Conservation (phyloP, 2,329 filamentous ascomycete genomes). For the Metarhizium guizhouense region DNA sequence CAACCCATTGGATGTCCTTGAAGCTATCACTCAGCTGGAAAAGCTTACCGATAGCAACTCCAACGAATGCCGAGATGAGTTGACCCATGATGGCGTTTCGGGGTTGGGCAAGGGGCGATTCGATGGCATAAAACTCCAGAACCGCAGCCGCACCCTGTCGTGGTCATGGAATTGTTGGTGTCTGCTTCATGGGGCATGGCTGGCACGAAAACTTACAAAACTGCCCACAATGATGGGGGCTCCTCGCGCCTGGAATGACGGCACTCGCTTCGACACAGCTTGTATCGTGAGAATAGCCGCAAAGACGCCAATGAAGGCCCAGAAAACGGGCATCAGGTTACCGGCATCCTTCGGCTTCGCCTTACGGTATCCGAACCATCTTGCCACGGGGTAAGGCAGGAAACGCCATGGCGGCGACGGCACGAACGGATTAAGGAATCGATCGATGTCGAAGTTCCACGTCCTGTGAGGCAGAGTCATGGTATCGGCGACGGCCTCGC, state of each 20-base stretch:
- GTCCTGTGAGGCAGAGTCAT: constrained; percentile 11
- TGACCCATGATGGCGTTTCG: constrained; percentile 63
- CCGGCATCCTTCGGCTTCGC: constrained; percentile 33
- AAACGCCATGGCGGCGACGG: constrained; percentile 54
- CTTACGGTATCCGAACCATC: constrained; percentile 57
- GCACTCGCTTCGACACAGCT: constrained; percentile 43
- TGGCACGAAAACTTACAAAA: constrained; percentile 44
- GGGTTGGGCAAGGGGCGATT: constrained; percentile 64
- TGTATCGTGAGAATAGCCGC: constrained; percentile 51
- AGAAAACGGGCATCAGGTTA: constrained; percentile 49
- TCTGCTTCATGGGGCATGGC: neutral
- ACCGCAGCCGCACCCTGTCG: constrained; percentile 64
- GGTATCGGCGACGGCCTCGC: neutral
- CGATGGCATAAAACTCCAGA: constrained; percentile 64
- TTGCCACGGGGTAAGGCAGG: constrained; percentile 57
- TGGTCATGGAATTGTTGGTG: neutral
- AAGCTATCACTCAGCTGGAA: constrained; percentile 44
- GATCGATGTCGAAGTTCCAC: constrained; percentile 67
- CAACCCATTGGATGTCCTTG: constrained; percentile 51
- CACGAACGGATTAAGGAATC: constrained; percentile 61
- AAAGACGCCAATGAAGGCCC: constrained; percentile 59
- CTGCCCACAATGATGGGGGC: constrained; percentile 58
- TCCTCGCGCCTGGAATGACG: constrained; percentile 40
- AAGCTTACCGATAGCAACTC: constrained; percentile 54
- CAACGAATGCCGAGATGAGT: constrained; percentile 50